Evolutionary conservation across 2,329 filamentous ascomycete species (phyloP).

Genomic region (Penicillium sp.): DNA sequence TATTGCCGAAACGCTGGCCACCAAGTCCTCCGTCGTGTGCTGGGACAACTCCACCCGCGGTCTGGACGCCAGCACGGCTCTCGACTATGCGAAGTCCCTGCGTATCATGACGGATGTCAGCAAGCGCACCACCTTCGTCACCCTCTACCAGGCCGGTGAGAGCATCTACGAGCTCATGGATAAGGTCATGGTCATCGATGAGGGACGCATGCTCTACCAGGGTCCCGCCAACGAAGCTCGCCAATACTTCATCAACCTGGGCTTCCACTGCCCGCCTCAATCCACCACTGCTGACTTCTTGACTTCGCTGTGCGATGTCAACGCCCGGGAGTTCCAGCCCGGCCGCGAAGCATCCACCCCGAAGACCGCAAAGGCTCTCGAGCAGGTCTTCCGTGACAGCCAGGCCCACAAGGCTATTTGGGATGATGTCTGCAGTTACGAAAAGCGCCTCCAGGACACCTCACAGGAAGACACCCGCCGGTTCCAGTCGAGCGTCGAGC

Average conservation of each 20-base stretch:
- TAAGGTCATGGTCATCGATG: slow-evolving; percentile 76
- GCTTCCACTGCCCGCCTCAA: slow-evolving; percentile 60
- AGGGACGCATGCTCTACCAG: slow-evolving; percentile 69
- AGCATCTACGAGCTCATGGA: slow-evolving; percentile 74
- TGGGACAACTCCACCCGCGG: slow-evolving; percentile 82
- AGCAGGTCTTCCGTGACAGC: slow-evolving; percentile 66
- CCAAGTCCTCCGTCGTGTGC: slow-evolving; percentile 70
- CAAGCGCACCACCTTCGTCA: slow-evolving; percentile 69
- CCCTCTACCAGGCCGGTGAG: slow-evolving; percentile 71
- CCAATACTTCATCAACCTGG: slow-evolving; percentile 67
- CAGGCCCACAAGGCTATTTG: slow-evolving; percentile 61
- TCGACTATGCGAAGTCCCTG: slow-evolving; percentile 72
- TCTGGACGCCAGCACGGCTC: slow-evolving; percentile 75
- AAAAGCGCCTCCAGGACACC: slow-evolving; percentile 57
- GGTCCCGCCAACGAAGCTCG: slow-evolving; percentile 63
- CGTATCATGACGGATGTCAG: slow-evolving; percentile 75
- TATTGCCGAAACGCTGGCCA: slow-evolving; percentile 75
- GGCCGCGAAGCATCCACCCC: slow-evolving; percentile 68
- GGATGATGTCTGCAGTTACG: slow-evolving; percentile 63
- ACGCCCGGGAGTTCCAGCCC: slow-evolving; percentile 66
- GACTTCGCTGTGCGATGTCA: slow-evolving; percentile 72
- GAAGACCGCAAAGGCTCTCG: slow-evolving; percentile 68
- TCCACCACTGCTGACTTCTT: slow-evolving; percentile 76
- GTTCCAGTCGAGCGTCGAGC: slow-evolving; percentile 66
- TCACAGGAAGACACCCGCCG: slow-evolving; percentile 62